Evolutionary conservation across 176 grass and related monocot genomes (phyloP).

Genomic region (Oryza nivara): DNA sequence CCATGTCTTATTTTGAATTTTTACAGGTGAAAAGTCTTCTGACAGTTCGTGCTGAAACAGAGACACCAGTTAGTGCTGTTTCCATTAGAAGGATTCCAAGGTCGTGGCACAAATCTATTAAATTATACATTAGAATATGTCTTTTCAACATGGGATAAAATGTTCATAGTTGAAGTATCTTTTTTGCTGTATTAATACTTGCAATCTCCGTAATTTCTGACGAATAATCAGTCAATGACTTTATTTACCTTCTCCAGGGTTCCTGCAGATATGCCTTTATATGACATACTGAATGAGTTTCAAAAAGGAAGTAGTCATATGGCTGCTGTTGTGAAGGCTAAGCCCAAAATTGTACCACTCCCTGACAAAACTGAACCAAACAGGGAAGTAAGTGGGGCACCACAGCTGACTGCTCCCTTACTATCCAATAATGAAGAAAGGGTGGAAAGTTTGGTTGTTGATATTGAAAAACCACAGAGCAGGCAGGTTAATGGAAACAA

Average conservation of each 20-base stretch:
- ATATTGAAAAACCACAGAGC: constrained; percentile 67
- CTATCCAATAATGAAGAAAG: constrained; percentile 73
- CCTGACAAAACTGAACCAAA: constrained; percentile 56
- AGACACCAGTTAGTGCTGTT: constrained; percentile 98
- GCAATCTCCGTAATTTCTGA: constrained; percentile 1
- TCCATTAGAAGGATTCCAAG: constrained; percentile 99
- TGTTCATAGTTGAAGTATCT: constrained; percentile 26
- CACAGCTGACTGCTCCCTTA: constrained; percentile 58
- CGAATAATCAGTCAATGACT: constrained; percentile 27
- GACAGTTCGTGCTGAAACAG: constrained; percentile 98
- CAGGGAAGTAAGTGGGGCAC: constrained; percentile 41
- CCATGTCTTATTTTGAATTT: constrained; percentile 40
- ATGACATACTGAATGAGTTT: constrained; percentile 99
- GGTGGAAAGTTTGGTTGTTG: constrained; percentile 58
- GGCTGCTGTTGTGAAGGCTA: constrained; percentile 96
- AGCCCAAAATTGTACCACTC: constrained; percentile 51
- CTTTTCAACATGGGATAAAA: neutral
- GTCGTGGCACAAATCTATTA: constrained; percentile 37
- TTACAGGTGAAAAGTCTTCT: constrained; percentile 98
- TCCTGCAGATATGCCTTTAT: constrained; percentile 96
- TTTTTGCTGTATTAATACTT: constrained; percentile 31
- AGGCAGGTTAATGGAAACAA: constrained; percentile 65
- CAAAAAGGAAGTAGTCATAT: constrained; percentile 99
- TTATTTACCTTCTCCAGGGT: constrained; percentile 63
- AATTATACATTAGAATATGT: neutral